A percentile compares a stretch with the other conserved stretches of the same genome.
Conservation (phyloP, 1,139 yeast species). For the Magnusiomyces suaveolens region DNA sequence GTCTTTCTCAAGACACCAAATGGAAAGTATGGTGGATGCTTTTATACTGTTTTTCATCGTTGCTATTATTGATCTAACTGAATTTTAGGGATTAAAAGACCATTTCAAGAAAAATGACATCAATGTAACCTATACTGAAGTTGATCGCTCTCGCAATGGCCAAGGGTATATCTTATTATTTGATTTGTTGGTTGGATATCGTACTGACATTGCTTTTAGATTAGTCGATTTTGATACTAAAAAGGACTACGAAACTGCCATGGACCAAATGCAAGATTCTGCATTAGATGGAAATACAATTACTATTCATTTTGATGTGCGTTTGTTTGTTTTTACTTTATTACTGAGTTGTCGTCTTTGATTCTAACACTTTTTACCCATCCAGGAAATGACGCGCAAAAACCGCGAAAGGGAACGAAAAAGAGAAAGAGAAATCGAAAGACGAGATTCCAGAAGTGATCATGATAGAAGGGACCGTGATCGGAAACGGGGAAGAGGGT, state of each 20-base stretch:
- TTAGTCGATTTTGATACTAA: conserved; percentile 21
- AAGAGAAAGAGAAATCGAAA: background rate
- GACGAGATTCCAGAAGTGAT: conserved; percentile 38
- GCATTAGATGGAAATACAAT: conserved; percentile 21
- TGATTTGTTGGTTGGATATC: no score
- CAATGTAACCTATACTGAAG: conserved; percentile 30
- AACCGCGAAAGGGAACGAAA: conserved; percentile 2
- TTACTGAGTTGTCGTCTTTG: background rate
- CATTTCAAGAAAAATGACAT: conserved; percentile 31
- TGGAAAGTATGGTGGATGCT: conserved; percentile 31
- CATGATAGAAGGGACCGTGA: conserved; percentile 11
- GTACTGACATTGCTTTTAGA: no score
- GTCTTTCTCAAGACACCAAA: conserved; percentile 22
- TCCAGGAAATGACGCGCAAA: conserved; percentile 1
- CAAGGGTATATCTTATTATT: conserved; percentile 21
- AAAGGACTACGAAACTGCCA: conserved; percentile 21
- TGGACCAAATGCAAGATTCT: conserved; percentile 20
- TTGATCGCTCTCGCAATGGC: conserved; percentile 28
- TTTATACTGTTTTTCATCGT: conserved; percentile 6
- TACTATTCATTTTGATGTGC: conserved; percentile 21
- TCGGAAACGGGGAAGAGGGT: conserved; percentile 40
- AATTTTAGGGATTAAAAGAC: conserved; percentile 30
- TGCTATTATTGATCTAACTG: no score
- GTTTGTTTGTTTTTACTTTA: conserved; percentile 11
- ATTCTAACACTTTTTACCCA: background rate